These are phyloP conservation scores for Cutaneotrichosporon spelunceum DNA, from an alignment of 1,284 basidiomycete species.

Conservation along the genomic window DNA sequence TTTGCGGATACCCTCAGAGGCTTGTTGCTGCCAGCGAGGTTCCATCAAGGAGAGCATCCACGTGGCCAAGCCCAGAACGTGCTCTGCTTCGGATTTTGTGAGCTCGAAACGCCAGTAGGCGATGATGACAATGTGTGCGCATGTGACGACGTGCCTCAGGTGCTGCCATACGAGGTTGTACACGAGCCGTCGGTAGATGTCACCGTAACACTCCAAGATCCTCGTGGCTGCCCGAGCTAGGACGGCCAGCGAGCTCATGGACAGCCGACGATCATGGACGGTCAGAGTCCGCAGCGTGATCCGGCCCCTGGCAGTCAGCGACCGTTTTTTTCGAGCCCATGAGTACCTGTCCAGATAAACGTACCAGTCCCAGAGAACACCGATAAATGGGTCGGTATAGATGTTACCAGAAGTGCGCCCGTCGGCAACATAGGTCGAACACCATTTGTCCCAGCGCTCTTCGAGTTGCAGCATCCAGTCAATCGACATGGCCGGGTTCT, in stretches of 20 bases:
- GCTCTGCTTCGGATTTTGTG: conserved; percentile 24
- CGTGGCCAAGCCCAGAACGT: conserved; percentile 13
- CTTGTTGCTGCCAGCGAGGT: conserved; percentile 19
- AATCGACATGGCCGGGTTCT: conserved; percentile 14
- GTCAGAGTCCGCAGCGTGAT: conserved; percentile 17
- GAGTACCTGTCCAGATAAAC: too few relatives aligned
- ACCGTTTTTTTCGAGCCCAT: too few relatives aligned
- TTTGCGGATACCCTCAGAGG: conserved; percentile 15
- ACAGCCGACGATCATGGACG: conserved; percentile 19
- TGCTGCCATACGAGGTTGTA: conserved; percentile 27
- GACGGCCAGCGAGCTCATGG: conserved; percentile 22
- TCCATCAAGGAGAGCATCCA: conserved; percentile 25
- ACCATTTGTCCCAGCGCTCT: conserved; percentile 21
- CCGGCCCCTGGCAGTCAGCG: conserved; percentile 18
- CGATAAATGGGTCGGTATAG: conserved; percentile 18
- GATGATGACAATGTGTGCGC: conserved; percentile 25
- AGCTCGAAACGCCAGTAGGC: conserved; percentile 26
- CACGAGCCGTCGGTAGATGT: not conserved
- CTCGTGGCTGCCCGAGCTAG: conserved; percentile 23
- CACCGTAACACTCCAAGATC: conserved; percentile 18
- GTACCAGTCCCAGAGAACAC: conserved; percentile 24
- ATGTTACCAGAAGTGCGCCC: conserved; percentile 19
- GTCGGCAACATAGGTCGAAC: conserved; percentile 14
- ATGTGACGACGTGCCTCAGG: conserved; percentile 23
- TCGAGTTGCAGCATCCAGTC: conserved; percentile 24